A percentile compares a stretch with the other conserved stretches of the same genome.
Evolutionary conservation across 1,284 basidiomycete species (phyloP).

Genomic region (Moniliophthora roreri): DNA sequence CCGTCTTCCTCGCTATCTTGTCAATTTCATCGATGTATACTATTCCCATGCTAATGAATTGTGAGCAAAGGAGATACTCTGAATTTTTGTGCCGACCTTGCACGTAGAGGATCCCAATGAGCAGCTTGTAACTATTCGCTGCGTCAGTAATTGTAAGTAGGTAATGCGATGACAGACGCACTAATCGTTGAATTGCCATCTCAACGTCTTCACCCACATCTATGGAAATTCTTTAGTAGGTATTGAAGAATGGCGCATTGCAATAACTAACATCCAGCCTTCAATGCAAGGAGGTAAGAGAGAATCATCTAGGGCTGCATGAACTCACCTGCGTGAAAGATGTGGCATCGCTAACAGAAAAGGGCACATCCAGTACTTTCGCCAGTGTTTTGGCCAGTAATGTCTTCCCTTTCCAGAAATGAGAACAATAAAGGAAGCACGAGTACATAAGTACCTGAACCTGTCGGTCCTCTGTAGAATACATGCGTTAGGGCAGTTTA

Average conservation of each 20-base stretch:
- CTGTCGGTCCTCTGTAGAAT: conserved; percentile 68
- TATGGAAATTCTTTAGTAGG: conserved; percentile 28
- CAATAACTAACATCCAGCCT: conserved; percentile 75
- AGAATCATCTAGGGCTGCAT: not conserved
- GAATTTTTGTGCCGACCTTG: conserved; percentile 46
- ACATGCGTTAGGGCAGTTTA: not conserved
- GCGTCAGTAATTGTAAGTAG: too few relatives aligned
- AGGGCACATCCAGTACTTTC: conserved; percentile 86
- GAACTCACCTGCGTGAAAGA: conserved; percentile 71
- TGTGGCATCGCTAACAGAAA: conserved; percentile 86
- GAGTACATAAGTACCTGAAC: conserved; percentile 57
- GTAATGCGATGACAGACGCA: conserved; percentile 30
- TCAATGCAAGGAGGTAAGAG: conserved; percentile 8
- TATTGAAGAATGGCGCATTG: conserved; percentile 2
- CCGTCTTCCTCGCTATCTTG: conserved; percentile 79
- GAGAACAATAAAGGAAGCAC: not conserved
- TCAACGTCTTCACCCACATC: conserved; percentile 96
- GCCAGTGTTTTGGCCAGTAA: conserved; percentile 85
- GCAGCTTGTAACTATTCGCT: conserved; percentile 86
- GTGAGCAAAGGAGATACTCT: conserved; percentile 11
- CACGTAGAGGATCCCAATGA: conserved; percentile 82
- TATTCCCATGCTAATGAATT: conserved; percentile 71
- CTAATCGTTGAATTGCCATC: conserved; percentile 82
- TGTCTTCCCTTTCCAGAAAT: conserved; percentile 69
- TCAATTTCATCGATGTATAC: conserved; percentile 97